These are phyloP conservation scores for Neofusicoccum umdonicola DNA, from an alignment of 2,329 filamentous ascomycete genomes.

Conservation along the genomic window DNA sequence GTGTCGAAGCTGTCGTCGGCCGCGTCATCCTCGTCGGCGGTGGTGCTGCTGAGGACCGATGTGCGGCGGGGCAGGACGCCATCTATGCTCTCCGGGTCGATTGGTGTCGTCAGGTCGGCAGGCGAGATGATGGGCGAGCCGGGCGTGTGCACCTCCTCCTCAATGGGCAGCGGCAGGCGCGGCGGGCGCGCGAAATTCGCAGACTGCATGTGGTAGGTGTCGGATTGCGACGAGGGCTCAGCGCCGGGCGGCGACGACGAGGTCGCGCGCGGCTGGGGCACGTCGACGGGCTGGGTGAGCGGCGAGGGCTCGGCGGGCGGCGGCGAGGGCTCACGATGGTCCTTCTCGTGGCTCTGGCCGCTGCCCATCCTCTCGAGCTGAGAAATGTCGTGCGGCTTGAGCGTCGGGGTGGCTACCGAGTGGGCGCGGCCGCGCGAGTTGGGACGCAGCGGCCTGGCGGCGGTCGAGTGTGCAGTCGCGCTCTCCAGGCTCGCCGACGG, in stretches of 20 bases:
- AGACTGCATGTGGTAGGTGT: constrained; percentile 37
- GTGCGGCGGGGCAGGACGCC: constrained; percentile 55
- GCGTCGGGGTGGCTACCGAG: constrained; percentile 20
- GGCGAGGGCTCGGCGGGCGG: constrained; percentile 25
- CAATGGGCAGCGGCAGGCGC: constrained; percentile 86
- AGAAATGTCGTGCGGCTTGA: constrained; percentile 28
- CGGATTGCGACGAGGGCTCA: constrained; percentile 19
- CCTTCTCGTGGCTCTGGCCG: constrained; percentile 37
- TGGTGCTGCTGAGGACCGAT: constrained; percentile 55
- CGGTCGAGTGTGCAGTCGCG: constrained; percentile 27
- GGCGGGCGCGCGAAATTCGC: constrained; percentile 65
- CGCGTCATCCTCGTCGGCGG: constrained; percentile 64
- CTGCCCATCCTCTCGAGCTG: constrained; percentile 38
- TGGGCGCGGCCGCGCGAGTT: constrained; percentile 31
- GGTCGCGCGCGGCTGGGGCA: constrained; percentile 28
- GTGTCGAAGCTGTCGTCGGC: constrained; percentile 65
- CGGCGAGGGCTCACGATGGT: constrained; percentile 6
- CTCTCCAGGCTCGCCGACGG: constrained; percentile 38
- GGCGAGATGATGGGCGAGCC: constrained; percentile 85
- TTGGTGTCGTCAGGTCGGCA: constrained; percentile 56
- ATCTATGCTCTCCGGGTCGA: constrained; percentile 45
- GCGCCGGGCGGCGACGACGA: constrained; percentile 29
- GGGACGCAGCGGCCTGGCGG: constrained; percentile 24
- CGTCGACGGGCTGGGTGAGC: constrained; percentile 39
- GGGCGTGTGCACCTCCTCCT: constrained; percentile 84